phyloP scores from a whole-genome alignment of 169 alveolate genomes.

The Plasmodium billcollinsi region DNA sequence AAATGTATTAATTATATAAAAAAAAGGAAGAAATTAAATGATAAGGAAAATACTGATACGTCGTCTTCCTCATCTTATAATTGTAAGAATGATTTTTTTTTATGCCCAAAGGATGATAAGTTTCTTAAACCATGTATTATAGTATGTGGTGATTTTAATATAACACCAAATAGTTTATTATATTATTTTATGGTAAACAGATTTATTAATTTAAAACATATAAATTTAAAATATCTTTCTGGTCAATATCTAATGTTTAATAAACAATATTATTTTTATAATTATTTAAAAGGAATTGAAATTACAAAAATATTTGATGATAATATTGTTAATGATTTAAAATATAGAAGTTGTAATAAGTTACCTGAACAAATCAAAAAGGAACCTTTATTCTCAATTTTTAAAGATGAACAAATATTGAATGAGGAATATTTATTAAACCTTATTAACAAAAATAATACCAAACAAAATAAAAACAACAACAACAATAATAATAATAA shows the following conservation, averaged over 20 bases:
- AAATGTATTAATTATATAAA: slow-evolving; percentile 62
- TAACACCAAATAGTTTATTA: slow-evolving; percentile 85
- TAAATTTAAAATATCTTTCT: slow-evolving; percentile 78
- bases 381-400: slow-evolving; percentile 55
- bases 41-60: neutral
- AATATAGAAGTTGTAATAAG: slow-evolving; percentile 15
- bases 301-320: slow-evolving; percentile 68
- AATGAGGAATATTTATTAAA: slow-evolving; percentile 39
- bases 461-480: neutral
- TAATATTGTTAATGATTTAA: slow-evolving; percentile 43
- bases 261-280: slow-evolving; percentile 59
- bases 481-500: too few relatives aligned
- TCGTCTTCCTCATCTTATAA: too few relatives aligned
- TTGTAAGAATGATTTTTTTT: too few relatives aligned
- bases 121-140: slow-evolving; percentile 78
- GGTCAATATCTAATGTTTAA: slow-evolving; percentile 87
- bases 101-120: neutral
- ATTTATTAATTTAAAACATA: slow-evolving; percentile 79
- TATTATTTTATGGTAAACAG: slow-evolving; percentile 83
- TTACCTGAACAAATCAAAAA: slow-evolving; percentile 29
- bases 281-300: slow-evolving; percentile 32
- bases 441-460: neutral
- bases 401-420: slow-evolving; percentile 45
- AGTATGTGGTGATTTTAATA: slow-evolving; percentile 86
- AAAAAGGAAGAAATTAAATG: neutral